Evolutionary conservation across 2,329 filamentous ascomycete species (phyloP).

Genomic region (Neofusicoccum kwambonambiense): DNA sequence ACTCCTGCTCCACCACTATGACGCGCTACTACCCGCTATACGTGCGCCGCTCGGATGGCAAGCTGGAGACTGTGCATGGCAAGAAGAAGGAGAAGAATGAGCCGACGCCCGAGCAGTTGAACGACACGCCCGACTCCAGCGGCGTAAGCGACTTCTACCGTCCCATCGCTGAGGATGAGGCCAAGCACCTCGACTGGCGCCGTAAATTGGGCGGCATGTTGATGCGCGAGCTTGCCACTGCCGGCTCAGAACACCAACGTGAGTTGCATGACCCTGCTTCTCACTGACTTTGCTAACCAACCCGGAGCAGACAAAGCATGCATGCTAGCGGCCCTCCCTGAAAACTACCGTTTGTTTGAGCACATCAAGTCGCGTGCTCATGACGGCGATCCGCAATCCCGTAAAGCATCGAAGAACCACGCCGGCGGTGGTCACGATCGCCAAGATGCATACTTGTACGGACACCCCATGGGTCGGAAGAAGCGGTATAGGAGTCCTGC

Average conservation of each 20-base stretch:
- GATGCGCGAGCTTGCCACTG: slow-evolving; percentile 48
- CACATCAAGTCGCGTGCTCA: slow-evolving; percentile 54
- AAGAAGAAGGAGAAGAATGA: slow-evolving; percentile 52
- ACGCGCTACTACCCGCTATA: slow-evolving; percentile 50
- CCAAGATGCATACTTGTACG: slow-evolving; percentile 61
- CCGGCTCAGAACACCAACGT: slow-evolving; percentile 35
- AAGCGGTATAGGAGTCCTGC: slow-evolving; percentile 59
- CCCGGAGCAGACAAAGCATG: slow-evolving; percentile 35
- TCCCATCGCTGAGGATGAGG: slow-evolving; percentile 49
- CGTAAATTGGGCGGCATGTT: slow-evolving; percentile 61
- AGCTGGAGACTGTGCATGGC: slow-evolving; percentile 47
- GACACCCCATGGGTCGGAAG: slow-evolving; percentile 56
- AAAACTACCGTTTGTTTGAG: slow-evolving; percentile 58
- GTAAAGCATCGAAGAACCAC: slow-evolving; percentile 50
- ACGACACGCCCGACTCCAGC: slow-evolving; percentile 52
- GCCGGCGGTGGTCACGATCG: slow-evolving; percentile 53
- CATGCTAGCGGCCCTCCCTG: slow-evolving; percentile 55
- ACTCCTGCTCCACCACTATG: slow-evolving; percentile 29
- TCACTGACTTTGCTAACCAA: neutral
- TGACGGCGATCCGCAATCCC: slow-evolving; percentile 38
- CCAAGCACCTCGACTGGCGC: slow-evolving; percentile 58
- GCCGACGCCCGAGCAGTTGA: slow-evolving; percentile 52
- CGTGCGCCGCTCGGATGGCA: slow-evolving; percentile 49
- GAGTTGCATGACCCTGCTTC: neutral
- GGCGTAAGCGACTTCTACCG: slow-evolving; percentile 57